Percentiles rank a stretch among this genome's conserved stretches.
These are phyloP conservation scores for Leccinum fallax DNA, from an alignment of 1,284 basidiomycete species.

Conservation along the genomic window DNA sequence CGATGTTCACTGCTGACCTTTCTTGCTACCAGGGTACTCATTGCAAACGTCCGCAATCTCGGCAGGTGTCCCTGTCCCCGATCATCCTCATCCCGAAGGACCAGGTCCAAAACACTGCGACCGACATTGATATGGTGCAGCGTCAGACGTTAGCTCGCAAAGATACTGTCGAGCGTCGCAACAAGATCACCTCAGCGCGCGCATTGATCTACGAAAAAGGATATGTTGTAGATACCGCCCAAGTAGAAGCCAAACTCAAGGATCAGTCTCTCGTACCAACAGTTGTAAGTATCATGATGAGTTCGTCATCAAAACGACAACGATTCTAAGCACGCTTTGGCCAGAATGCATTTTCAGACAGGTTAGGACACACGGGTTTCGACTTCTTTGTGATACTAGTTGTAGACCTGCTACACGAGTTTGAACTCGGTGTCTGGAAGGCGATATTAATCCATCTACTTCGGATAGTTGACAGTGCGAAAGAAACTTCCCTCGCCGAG, in stretches of 20 bases:
- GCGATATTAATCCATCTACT: not conserved
- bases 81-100: not conserved
- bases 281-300: not conserved
- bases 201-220: not conserved
- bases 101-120: not conserved
- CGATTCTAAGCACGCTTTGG: not conserved
- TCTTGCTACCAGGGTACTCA: not conserved
- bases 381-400: not conserved
- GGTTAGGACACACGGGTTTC: not conserved
- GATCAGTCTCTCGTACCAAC: not conserved
- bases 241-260: not conserved
- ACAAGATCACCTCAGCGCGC: not conserved
- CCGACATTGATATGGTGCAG: not conserved
- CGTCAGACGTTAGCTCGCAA: not conserved
- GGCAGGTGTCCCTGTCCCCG: not conserved
- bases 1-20: not conserved
- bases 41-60: not conserved
- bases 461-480: not conserved
- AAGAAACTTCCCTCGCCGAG: not conserved
- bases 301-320: not conserved
- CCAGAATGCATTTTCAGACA: slow-evolving; percentile 1
- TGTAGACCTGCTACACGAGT: not conserved
- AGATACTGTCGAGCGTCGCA: not conserved
- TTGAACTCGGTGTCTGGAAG: slow-evolving; percentile 1
- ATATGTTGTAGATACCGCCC: not conserved